These are phyloP conservation scores for Pseudozyma sp. DNA, from an alignment of 1,284 basidiomycete species.

Conservation along the genomic window DNA sequence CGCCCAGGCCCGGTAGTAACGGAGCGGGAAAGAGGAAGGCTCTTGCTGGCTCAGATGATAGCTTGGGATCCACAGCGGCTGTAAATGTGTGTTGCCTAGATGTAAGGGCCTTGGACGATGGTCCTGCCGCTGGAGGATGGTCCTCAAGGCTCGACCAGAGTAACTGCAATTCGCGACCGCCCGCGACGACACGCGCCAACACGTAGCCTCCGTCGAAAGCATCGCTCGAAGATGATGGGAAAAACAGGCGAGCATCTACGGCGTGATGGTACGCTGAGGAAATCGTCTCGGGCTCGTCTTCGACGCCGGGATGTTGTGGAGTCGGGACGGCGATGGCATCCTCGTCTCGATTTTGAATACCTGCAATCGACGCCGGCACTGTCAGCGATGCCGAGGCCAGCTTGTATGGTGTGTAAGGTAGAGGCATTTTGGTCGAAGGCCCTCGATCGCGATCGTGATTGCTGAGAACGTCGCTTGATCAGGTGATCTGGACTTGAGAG, in stretches of 20 bases:
- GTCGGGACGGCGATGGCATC: slow-evolving; percentile 40
- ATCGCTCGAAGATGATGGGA: slow-evolving; percentile 21
- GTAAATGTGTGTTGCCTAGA: slow-evolving; percentile 22
- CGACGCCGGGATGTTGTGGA: slow-evolving; percentile 44
- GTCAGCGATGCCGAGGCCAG: slow-evolving; percentile 42
- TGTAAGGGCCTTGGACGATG: slow-evolving; percentile 20
- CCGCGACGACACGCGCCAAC: slow-evolving; percentile 49
- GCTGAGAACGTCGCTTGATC: background rate
- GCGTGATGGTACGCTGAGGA: slow-evolving; percentile 39
- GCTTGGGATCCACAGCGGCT: slow-evolving; percentile 25
- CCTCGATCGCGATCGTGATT: background rate
- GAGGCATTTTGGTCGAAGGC: slow-evolving; percentile 18
- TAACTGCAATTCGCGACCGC: slow-evolving; percentile 51
- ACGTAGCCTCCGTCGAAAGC: slow-evolving; percentile 38
- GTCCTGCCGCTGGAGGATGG: slow-evolving; percentile 8
- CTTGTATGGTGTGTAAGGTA: slow-evolving; percentile 48
- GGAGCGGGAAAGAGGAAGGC: slow-evolving; percentile 58
- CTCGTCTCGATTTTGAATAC: slow-evolving; percentile 20
- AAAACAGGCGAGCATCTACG: slow-evolving; percentile 41
- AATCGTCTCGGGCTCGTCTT: slow-evolving; percentile 20
- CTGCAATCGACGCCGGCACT: slow-evolving; percentile 17
- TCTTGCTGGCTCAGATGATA: slow-evolving; percentile 28
- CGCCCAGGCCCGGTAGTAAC: slow-evolving; percentile 45
- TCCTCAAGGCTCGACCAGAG: slow-evolving; percentile 39
- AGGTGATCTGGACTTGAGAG: background rate